Evolutionary conservation across 805 yeast species (phyloP).

Genomic region (Pichia paraexigua): DNA sequence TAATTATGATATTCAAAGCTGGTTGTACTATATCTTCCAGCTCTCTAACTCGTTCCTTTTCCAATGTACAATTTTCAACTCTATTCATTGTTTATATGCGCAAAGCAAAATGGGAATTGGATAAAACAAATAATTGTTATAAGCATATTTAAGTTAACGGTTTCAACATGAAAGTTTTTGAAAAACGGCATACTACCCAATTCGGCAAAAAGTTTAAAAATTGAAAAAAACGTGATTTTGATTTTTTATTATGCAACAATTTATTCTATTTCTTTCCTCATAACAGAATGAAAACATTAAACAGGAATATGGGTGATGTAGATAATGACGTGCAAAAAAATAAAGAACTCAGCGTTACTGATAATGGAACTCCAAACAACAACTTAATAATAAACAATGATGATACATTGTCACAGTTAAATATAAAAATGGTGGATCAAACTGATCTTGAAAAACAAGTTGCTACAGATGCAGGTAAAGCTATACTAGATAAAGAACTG

Average conservation of each 20-base stretch:
- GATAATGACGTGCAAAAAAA: background rate
- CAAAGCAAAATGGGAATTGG: background rate
- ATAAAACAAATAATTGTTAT: background rate
- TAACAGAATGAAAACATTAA: too few relatives aligned
- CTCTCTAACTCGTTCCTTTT: constrained; percentile 46
- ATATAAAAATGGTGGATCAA: constrained; percentile 67
- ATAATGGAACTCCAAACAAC: background rate
- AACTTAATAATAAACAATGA: constrained; percentile 1
- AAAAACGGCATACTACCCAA: background rate
- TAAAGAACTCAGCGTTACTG: too few relatives aligned
- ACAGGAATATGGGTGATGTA: background rate
- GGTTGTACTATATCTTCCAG: constrained; percentile 44
- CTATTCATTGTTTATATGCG: background rate
- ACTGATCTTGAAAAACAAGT: constrained; percentile 67
- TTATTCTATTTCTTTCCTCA: too few relatives aligned
- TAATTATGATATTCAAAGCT: constrained; percentile 44
- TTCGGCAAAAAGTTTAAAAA: background rate
- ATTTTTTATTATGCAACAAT: too few relatives aligned
- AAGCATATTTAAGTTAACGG: background rate
- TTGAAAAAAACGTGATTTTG: background rate
- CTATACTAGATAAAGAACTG: constrained; percentile 50
- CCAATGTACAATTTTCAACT: constrained; percentile 29
- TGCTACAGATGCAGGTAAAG: constrained; percentile 59
- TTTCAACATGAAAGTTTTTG: background rate
- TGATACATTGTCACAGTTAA: constrained; percentile 30